Evolutionary conservation across 345 rosid species (phyloP), one percentile per base, ranked within the genome.

Genomic region (Ricinus communis): DNA sequence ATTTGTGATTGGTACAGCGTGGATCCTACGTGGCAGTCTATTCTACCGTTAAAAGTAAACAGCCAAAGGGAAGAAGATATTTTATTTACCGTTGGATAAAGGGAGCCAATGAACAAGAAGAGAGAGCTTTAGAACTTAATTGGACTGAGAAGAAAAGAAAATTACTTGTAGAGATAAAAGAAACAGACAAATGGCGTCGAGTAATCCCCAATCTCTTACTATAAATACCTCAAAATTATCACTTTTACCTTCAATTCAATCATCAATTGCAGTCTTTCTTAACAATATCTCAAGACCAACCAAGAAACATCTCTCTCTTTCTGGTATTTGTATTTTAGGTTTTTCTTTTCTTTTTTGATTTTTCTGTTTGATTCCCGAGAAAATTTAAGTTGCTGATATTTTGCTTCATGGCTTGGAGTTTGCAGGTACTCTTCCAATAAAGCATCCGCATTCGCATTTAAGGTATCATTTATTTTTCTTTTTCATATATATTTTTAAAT

Each of bases 201-300:
- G n/a, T n/a, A 80, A 11, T 61, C 47, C 70, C 15, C 65, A 63
- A 64, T 78, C 54, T 38, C 47, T 33, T 15, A 22, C 52, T 93
- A 93, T 90, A 88, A 88, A 88, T 86, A 84, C 74, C 77, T 22
- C 8, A 24, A 67, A 71, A 38, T 54, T 65, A 46, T 18, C 75
- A 16, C 62, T 24, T 45, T 76, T 71, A 63, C 22, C 77, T 57
- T 73, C 89, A 63, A 3, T 65, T 50, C 62, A 66, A 40, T 65
- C 79, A 41, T 68, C 72, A 0, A 55, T 61, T 38, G 0, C 68
- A 30, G 60, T 66, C 68, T 69, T 76, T 3, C 58, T 25, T 38
- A 47, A 21, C 46, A 5, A n/a, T n/a, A n/a, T 66, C 66, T 74
- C 80, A 14, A 19, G 61, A 59, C 30, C 54, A 16, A 65, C 15